These are phyloP conservation scores for Evansstolkia leycettana DNA, from an alignment of 495 filamentous ascomycete species.

Conservation along the genomic window DNA sequence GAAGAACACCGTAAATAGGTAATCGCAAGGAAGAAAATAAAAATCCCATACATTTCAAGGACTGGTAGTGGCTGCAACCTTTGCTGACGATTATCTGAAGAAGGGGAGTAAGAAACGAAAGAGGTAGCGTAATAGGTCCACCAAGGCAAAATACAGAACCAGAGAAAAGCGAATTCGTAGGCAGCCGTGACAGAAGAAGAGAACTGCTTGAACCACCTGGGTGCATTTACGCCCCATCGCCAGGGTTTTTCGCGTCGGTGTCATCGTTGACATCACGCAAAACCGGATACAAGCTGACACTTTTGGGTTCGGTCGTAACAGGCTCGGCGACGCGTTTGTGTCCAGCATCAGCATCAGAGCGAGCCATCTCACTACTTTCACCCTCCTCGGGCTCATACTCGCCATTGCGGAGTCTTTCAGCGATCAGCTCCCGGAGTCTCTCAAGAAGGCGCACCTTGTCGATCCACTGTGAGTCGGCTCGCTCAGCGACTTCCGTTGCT, in stretches of 20 bases:
- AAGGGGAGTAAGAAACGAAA: no score
- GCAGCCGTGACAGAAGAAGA: neutral
- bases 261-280: constrained; percentile 31
- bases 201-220: neutral
- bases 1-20: no score
- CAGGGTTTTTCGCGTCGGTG: constrained; percentile 7
- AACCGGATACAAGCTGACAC: constrained; percentile 29
- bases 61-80: no score
- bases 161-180: constrained; percentile 1
- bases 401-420: constrained; percentile 46
- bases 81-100: no score
- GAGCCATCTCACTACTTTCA: neutral
- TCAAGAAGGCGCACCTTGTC: constrained; percentile 76
- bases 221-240: constrained; percentile 4
- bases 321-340: constrained; percentile 3
- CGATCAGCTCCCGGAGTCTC: constrained; percentile 55
- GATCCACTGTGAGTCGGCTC: constrained; percentile 65
- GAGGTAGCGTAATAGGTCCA: no score
- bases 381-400: constrained; percentile 42
- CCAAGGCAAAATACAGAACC: no score
- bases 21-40: no score
- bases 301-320: constrained; percentile 10
- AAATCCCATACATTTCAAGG: no score
- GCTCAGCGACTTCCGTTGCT: constrained; percentile 33
- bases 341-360: constrained; percentile 6